Evolutionary conservation across 2,329 filamentous ascomycete genomes (phyloP).

Genomic region (Fusarium nelsonii): DNA sequence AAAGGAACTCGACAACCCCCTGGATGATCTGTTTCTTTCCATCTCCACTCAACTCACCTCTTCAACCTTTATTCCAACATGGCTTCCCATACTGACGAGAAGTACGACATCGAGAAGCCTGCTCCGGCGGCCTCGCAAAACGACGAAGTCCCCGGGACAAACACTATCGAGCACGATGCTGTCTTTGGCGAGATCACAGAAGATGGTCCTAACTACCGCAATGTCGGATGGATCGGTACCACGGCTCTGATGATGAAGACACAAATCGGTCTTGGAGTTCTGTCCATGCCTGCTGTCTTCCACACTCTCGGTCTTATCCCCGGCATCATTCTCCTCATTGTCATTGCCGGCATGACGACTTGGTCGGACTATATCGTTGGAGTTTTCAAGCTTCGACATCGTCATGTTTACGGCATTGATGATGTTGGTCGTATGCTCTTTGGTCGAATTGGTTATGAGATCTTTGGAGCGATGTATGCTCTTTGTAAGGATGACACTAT

Average conservation of each 20-base stretch:
- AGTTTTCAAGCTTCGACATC: slow-evolving; percentile 63
- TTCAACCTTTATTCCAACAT: not conserved
- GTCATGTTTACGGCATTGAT: slow-evolving; percentile 65
- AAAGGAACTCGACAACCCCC: not conserved
- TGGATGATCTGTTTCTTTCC: not conserved
- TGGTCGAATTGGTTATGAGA: slow-evolving; percentile 58
- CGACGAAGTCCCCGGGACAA: not conserved
- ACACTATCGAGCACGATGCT: slow-evolving; percentile 1
- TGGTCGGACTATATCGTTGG: slow-evolving; percentile 64
- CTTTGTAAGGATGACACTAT: slow-evolving; percentile 47
- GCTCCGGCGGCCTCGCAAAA: not conserved
- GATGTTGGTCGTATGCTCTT: slow-evolving; percentile 63
- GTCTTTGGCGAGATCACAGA: slow-evolving; percentile 49
- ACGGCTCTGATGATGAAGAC: slow-evolving; percentile 61
- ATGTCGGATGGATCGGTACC: slow-evolving; percentile 58
- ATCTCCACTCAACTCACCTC: not conserved
- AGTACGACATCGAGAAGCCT: not conserved
- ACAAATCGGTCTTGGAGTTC: slow-evolving; percentile 59
- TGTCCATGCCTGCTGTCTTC: slow-evolving; percentile 61
- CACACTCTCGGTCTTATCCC: slow-evolving; percentile 61
- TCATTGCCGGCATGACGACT: slow-evolving; percentile 59
- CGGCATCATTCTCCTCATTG: slow-evolving; percentile 58
- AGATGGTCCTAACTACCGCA: slow-evolving; percentile 48
- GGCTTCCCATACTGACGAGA: not conserved
- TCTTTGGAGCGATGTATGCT: slow-evolving; percentile 52